Base-by-base conservation (phyloP, 176 grass and related monocot genomes). In the Oryza rufipogon region DNA sequence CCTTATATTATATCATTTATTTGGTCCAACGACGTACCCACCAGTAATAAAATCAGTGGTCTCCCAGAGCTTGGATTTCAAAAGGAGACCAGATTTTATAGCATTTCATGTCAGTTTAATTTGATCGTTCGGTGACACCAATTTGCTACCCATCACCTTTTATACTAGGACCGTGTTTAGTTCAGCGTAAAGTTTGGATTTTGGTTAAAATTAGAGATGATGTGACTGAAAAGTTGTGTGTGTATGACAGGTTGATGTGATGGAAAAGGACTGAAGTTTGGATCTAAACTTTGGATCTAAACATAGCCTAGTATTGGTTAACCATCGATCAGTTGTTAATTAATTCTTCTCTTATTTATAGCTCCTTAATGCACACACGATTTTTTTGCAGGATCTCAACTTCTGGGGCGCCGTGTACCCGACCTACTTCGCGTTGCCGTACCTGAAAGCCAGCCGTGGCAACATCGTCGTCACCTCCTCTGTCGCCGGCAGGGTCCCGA, bases 331-430 rank as follows among this genome's bases (percentile, higher is more conserved):
- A 39, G 6, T 63, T 22, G 58, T 5, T 63, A 16, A 6, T 5
- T 63, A 16, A 6, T 51, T 16, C 14, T 16, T 16, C 48, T 49
- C 48, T 4, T 51, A 51, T 6, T 16, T 51, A 58, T n/a, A 52
- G 17, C 11, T 8, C 54, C 17, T 20, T 19, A 58, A 58, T n/a
- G 49, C 49, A 52, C 49, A 17, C 14, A 6, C 5, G 17, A 14
- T 6, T 52, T 52, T 52, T 7, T 9, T 49, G 73, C 75, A 97
- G 95, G 92, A 94, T 74, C 88, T 97, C 15, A 97, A 97, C 78
- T 97, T 97, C 16, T 97, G 95, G 95, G 95, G 95, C 0, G 60
- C 92, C 1, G 88, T 94, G 2, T 97, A 97, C 52, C 95, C 92
- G 7, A 91, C 92, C 30, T 97, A 92, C 85, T 94, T 94, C 51